Conservation (phyloP, 495 filamentous ascomycete genomes). For the Thozetella sp. region DNA sequence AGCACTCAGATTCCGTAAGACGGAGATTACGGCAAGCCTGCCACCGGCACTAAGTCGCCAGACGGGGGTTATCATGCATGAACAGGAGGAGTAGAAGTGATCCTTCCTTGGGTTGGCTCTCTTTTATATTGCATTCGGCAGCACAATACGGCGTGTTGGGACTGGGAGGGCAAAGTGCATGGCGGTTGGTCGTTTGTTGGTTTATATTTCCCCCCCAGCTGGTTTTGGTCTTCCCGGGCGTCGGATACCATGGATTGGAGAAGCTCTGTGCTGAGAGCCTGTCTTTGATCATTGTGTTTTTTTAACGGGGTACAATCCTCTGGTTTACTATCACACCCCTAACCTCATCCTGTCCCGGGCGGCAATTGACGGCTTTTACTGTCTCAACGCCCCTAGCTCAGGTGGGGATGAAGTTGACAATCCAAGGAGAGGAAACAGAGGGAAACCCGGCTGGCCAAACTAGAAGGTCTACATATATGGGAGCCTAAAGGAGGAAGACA, state of each 20-base stretch:
- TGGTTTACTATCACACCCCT: no score
- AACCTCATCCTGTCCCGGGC: no score
- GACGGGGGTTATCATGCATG: no score
- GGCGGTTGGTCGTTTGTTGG: background rate
- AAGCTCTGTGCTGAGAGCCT: background rate
- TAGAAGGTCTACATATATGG: background rate
- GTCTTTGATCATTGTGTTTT: background rate
- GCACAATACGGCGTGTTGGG: background rate
- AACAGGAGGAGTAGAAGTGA: no score
- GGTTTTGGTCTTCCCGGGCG: background rate
- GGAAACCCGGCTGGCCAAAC: background rate
- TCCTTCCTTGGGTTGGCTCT: background rate
- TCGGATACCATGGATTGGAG: background rate
- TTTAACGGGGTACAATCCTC: no score
- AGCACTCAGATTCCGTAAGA: no score
- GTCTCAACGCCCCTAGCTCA: no score
- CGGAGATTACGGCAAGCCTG: no score
- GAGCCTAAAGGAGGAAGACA: background rate
- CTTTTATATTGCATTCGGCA: background rate
- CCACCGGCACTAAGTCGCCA: no score
- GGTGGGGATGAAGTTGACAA: no score
- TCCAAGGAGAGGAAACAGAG: background rate
- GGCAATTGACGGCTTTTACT: no score
- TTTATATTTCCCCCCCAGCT: background rate
- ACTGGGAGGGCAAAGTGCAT: background rate